Evolutionary conservation across 1,139 yeast genomes (phyloP), one percentile per base, ranked within the genome.

Genomic region (Blastobotrys arbuscula): DNA sequence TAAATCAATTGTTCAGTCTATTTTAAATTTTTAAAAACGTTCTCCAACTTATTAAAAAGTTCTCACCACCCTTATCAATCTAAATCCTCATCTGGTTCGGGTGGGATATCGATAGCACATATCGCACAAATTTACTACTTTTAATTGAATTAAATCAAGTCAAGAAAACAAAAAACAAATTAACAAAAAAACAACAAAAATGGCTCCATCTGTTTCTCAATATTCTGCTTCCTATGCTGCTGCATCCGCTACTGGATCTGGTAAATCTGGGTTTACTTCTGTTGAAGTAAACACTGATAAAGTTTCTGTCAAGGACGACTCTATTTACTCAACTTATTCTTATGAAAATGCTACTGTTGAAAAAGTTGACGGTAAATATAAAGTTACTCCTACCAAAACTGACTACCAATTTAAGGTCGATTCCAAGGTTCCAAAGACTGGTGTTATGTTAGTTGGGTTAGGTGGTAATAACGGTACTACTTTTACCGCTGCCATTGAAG

Each of bases 391-490:
- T 19, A 78, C 84, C 53, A 67, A 77, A 51, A 76, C 76, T 56
- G 85, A 87, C 56, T 87, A 88, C 66, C 84, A 88, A 64, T 90
- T 90, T 76, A 86, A 87, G 69, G 82, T 87, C 47, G 94, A 88
- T 62, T 75, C 87, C 66, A 77, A 76, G 55, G 82, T 84, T 49
- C 96, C 96, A 59, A 88, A 84, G 71, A 79, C 89, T 49, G 97
- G 97, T 64, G 74, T 90, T 55, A 72, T 90, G 80, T 77, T 90
- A 58, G 97, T 90, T 48, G 97, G 97, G 59, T 77, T 89, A 59
- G 97, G 97, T 62, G 97, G 97, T 71, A 90, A 90, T 76, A 90
- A 90, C 65, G 97, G 97, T 70, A 78, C 96, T 54, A 90, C 97
- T 21, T 76, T 90, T 61, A 79, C 89, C 52, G 89, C 94, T 47